A percentile compares a stretch with the other conserved stretches of the same genome.
phyloP scores from a whole-genome alignment of 1,139 yeast genomes.

The Suhomyces yuchorum region DNA sequence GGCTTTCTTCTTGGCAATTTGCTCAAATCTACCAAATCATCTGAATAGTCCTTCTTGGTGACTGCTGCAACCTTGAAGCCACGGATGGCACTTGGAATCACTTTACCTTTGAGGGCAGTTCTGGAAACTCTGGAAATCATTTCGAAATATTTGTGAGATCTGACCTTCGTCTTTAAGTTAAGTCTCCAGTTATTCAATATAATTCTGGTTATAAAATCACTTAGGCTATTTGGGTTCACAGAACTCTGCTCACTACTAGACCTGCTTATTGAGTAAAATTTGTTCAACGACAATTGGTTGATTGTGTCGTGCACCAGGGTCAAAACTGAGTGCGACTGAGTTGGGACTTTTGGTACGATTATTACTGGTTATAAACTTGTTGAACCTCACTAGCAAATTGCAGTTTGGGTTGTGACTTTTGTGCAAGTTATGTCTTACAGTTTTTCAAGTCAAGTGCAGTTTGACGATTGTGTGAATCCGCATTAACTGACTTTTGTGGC shows the following conservation, averaged over 20 bases:
- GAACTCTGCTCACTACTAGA: slow-evolving; percentile 4
- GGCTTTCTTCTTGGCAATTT: slow-evolving; percentile 45
- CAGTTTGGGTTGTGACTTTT: neutral
- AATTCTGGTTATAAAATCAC: neutral
- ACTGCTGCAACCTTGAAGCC: slow-evolving; percentile 8
- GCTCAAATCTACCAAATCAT: slow-evolving; percentile 41
- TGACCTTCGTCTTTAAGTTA: neutral
- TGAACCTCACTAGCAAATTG: too few relatives aligned
- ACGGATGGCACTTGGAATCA: slow-evolving; percentile 9
- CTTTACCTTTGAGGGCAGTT: slow-evolving; percentile 11
- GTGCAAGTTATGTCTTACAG: neutral
- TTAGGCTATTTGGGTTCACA: neutral
- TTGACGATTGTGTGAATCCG: neutral
- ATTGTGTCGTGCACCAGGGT: slow-evolving; percentile 9
- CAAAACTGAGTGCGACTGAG: neutral
- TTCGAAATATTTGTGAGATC: neutral
- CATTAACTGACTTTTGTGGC: neutral
- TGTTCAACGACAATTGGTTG: slow-evolving; percentile 15
- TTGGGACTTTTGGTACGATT: neutral
- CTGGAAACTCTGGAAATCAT: slow-evolving; percentile 13
- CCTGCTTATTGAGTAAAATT: slow-evolving; percentile 11
- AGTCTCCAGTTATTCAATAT: neutral
- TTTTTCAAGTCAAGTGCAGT: neutral
- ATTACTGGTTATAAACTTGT: neutral
- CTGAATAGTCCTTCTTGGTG: slow-evolving; percentile 15